Percentiles rank a stretch among this genome's conserved stretches.
phyloP scores from a whole-genome alignment of 2,329 filamentous ascomycete species.

The Botrytis paeoniae region DNA sequence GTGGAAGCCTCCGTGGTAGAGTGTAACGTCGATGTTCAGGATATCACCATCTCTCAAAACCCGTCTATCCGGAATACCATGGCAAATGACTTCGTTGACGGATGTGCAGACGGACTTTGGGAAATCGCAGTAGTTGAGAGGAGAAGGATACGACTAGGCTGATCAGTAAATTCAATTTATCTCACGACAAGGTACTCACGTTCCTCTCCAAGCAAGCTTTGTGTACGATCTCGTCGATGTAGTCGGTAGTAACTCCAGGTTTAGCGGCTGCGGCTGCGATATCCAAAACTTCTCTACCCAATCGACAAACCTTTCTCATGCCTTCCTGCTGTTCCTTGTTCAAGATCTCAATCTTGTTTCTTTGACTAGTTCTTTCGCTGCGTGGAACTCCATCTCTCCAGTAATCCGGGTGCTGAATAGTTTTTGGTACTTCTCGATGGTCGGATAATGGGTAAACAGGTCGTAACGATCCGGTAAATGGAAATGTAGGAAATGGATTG shows the following conservation, averaged over 20 bases:
- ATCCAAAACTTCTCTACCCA: conserved; percentile 89
- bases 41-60: conserved; percentile 89
- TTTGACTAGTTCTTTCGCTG: conserved; percentile 54
- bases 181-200: conserved; percentile 52
- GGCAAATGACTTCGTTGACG: conserved; percentile 95
- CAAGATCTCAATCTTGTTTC: conserved; percentile 80
- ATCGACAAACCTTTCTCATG: conserved; percentile 87
- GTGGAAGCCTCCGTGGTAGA: conserved; percentile 94
- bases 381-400: conserved; percentile 75
- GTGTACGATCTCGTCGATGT: conserved; percentile 92
- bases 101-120: conserved; percentile 98
- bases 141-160: conserved; percentile 82
- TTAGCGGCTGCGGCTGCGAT: conserved; percentile 78
- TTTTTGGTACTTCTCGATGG: conserved; percentile 69
- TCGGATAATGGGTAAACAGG: conserved; percentile 84
- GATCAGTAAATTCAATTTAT: conserved; percentile 24
- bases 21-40: conserved; percentile 90
- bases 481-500: conserved; percentile 89
- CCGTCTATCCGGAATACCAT: conserved; percentile 93
- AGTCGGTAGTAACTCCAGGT: conserved; percentile 93
- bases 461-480: conserved; percentile 76
- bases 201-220: conserved; percentile 91
- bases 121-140: conserved; percentile 92
- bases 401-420: conserved; percentile 84
- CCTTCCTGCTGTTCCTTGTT: conserved; percentile 74